Conservation (phyloP, 148 eudicot genomes). For the Rheum nobile region DNA sequence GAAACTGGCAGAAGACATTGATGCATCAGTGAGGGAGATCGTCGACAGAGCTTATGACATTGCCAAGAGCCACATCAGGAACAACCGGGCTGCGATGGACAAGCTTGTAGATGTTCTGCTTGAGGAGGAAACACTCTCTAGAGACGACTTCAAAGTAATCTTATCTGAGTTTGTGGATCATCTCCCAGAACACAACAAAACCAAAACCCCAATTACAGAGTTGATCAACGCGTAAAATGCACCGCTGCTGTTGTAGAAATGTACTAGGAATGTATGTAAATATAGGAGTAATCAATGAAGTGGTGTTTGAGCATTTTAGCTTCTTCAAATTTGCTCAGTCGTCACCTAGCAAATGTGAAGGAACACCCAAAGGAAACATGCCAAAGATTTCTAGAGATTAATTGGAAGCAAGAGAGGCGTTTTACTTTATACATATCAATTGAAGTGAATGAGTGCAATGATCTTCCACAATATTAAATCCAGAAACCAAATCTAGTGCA, state of each 20-base stretch:
- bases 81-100: constrained; percentile 66
- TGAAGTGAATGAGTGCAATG: neutral
- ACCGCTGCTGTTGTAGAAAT: neutral
- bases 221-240: constrained; percentile 39
- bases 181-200: constrained; percentile 18
- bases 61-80: constrained; percentile 52
- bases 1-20: constrained; percentile 78
- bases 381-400: neutral
- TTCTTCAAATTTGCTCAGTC: no score
- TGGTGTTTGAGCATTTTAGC: neutral
- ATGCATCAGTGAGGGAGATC: constrained; percentile 35
- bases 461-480: neutral
- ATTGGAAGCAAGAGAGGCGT: neutral
- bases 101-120: constrained; percentile 59
- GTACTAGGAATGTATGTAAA: neutral
- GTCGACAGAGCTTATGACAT: constrained; percentile 49
- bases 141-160: constrained; percentile 67
- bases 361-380: neutral
- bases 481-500: neutral
- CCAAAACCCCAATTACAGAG: constrained; percentile 29
- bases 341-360: no score
- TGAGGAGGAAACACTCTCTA: constrained; percentile 63
- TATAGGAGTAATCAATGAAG: neutral
- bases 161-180: constrained; percentile 43
- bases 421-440: neutral